Percentiles rank a stretch among this genome's conserved stretches.
These are phyloP conservation scores for Solanum hybrid DNA, from an alignment of 305 asterid species.

Conservation along the genomic window DNA sequence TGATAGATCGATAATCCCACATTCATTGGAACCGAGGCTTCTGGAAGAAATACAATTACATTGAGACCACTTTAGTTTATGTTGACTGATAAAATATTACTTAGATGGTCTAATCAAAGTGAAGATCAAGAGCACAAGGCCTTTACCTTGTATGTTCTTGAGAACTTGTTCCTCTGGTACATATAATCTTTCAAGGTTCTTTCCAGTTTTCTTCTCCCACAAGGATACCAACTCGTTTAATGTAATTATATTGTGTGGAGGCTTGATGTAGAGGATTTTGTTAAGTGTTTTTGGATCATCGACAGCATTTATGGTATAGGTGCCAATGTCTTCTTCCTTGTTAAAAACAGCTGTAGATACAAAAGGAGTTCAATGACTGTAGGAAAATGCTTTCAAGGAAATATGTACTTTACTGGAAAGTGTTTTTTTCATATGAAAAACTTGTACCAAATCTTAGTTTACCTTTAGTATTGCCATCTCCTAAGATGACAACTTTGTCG, in stretches of 20 bases:
- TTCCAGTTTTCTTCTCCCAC: slow-evolving; percentile 27
- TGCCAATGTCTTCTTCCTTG: slow-evolving; percentile 25
- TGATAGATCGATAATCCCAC: slow-evolving; percentile 8
- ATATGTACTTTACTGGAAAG: not conserved
- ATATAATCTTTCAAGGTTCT: slow-evolving; percentile 16
- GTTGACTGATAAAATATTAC: not conserved
- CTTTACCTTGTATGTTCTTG: slow-evolving; percentile 21
- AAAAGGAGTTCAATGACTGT: not conserved
- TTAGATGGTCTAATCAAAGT: not conserved
- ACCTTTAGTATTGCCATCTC: slow-evolving; percentile 24
- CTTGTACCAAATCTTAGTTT: not conserved
- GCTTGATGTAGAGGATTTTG: slow-evolving; percentile 23
- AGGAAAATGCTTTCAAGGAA: not conserved
- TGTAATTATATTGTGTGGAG: slow-evolving; percentile 11
- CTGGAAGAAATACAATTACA: slow-evolving; percentile 7
- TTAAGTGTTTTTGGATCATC: slow-evolving; percentile 25
- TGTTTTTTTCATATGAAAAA: not conserved
- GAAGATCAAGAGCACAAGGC: not conserved
- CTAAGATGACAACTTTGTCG: slow-evolving; percentile 20
- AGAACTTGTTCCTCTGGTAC: slow-evolving; percentile 21
- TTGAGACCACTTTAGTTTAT: not conserved
- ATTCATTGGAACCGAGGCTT: slow-evolving; percentile 11
- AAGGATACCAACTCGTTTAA: slow-evolving; percentile 16
- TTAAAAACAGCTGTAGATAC: slow-evolving; percentile 13
- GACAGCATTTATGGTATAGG: slow-evolving; percentile 21